Evolutionary conservation across 169 alveolate genomes (phyloP).

Genomic region (Plasmodium relictum): DNA sequence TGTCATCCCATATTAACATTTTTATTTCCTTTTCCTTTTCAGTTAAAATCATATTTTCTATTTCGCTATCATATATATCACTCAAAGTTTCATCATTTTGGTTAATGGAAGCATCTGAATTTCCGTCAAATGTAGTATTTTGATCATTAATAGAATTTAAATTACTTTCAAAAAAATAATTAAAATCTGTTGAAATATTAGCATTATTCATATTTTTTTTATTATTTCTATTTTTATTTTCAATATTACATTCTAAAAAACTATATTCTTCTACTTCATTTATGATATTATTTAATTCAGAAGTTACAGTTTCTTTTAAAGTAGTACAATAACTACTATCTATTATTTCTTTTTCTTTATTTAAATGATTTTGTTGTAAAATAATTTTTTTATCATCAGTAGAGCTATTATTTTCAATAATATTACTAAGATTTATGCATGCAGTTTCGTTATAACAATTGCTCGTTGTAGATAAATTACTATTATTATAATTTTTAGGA

Average conservation of each 20-base stretch:
- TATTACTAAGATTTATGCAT: not conserved
- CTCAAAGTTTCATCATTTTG: slow-evolving; percentile 71
- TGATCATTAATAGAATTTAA: slow-evolving; percentile 29
- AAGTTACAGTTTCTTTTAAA: slow-evolving; percentile 35
- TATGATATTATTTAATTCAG: slow-evolving; percentile 34
- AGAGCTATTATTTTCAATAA: not conserved
- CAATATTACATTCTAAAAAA: slow-evolving; percentile 30
- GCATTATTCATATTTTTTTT: not conserved
- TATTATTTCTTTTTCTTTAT: not conserved
- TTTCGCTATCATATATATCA: slow-evolving; percentile 82
- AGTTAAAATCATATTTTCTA: slow-evolving; percentile 84
- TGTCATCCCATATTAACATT: slow-evolving; percentile 91
- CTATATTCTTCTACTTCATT: slow-evolving; percentile 70
- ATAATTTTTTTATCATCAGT: not conserved
- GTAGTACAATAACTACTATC: slow-evolving; percentile 23
- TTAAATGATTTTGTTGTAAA: not conserved
- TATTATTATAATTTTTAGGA: too few relatives aligned
- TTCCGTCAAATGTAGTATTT: not conserved
- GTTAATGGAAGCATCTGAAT: slow-evolving; percentile 18
- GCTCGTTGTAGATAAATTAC: too few relatives aligned
- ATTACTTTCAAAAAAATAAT: slow-evolving; percentile 58
- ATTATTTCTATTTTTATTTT: not conserved
- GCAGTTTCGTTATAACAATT: too few relatives aligned
- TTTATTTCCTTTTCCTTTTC: slow-evolving; percentile 87
- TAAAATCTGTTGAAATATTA: slow-evolving; percentile 49